Base-by-base conservation (phyloP, 495 filamentous ascomycete genomes). In the Penicillium fimorum region DNA sequence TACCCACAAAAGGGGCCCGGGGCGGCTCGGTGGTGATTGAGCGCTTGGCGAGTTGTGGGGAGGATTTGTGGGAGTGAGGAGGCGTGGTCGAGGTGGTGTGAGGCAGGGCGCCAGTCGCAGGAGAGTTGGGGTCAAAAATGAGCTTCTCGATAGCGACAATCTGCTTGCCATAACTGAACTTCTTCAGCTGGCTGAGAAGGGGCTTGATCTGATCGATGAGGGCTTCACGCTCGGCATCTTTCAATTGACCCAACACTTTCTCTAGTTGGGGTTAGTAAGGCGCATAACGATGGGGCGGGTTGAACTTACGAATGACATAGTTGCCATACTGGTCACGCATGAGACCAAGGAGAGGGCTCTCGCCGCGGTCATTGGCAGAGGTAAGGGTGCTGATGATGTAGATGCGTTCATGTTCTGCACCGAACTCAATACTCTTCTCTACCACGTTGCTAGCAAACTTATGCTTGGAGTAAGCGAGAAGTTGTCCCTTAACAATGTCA, bases 391-490 rank as follows among this genome's bases (percentile, higher is more conserved):
- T 74, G 54, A 93, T 82, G 61, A 98, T 95, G 38, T 81, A 79
- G 17, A 73, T 80, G 46, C 87, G 84, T 64, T 96, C 84, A 45
- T 87, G 80, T 18, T 82, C 74, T 1, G 81, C 84, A 11, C 89
- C 91, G 59, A 82, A 83, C 52, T 86, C 76, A 47, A 98, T 90
- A 61, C 91, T 94, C 76, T 92, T 96, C 73, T 98, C 94, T 1
- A 98, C 95, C 5, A 98, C 94, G 62, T 98, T 97, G 61, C 91
- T 96, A 4, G 95, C 94, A 65, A 92, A 96, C 68, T 98, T 97
- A 74, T 97, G 93, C 75, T 90, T 96, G 6, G 90, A 96, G 61
- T 88, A 83, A 2, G 75, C 76, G n/a, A 95, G 68, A 1, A 95
- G 73, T 50, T 91, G 82, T 5, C 76, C 76, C 49, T 83, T 87